Evolutionary conservation across 202 grass and related monocot genomes (phyloP).

Genomic region (Panicum hallii): DNA sequence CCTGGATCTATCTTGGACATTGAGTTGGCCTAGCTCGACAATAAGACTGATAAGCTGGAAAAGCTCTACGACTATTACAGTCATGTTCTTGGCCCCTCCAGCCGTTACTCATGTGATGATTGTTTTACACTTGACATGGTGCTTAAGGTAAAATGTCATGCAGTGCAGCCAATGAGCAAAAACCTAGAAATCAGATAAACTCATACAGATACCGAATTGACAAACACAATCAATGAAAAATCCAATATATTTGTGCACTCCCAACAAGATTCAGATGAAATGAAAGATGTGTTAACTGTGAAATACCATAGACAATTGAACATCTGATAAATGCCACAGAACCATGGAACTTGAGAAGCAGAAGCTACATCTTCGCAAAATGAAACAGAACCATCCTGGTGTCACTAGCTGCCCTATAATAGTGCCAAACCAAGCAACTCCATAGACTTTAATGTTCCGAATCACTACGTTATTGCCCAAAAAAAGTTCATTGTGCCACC

Average conservation of each 20-base stretch:
- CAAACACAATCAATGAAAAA: not conserved
- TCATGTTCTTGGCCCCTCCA: too few relatives aligned
- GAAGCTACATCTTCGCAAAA: not conserved
- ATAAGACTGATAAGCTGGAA: not conserved
- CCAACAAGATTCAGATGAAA: conserved; percentile 4
- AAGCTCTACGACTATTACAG: too few relatives aligned
- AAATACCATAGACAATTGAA: not conserved
- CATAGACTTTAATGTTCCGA: not conserved
- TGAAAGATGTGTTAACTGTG: not conserved
- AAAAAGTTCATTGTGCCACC: not conserved
- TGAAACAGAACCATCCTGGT: not conserved
- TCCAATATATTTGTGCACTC: not conserved
- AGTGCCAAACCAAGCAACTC: conserved; percentile 5
- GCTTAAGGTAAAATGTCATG: too few relatives aligned
- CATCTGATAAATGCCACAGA: not conserved
- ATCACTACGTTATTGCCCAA: conserved; percentile 31
- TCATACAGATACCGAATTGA: not conserved
- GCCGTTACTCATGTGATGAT: too few relatives aligned
- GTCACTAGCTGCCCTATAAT: not conserved
- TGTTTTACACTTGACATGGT: too few relatives aligned
- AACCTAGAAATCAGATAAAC: not conserved
- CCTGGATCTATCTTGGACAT: too few relatives aligned
- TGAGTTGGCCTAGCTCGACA: not conserved
- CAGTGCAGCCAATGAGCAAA: not conserved
- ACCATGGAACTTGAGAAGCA: not conserved